Base-by-base conservation (phyloP, 164 flowering plant genomes). In the Magnolia changhungtana region DNA sequence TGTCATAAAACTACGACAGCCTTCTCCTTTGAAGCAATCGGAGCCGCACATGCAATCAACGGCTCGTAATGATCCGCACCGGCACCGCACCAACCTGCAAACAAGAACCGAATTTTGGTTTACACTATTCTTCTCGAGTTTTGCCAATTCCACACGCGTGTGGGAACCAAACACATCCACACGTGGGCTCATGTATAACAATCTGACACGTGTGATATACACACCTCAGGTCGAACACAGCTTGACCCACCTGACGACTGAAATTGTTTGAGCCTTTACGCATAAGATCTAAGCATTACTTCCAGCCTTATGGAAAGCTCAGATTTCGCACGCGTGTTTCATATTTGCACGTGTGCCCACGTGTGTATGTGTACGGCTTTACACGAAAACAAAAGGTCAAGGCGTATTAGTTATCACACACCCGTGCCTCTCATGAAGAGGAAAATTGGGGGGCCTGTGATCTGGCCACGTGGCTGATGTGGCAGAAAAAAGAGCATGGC, bases 341-440 rank as follows among this genome's bases (percentile, higher is more conserved):
- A n/a, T 61, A 4, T 37, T 37, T 37, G 7, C 45, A 37, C 45
- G 7, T 37, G 45, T 37, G 45, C 6, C 45, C 45, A 37, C 45
- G 45, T 37, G 3, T 37, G 45, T 37, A 4, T 4, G 7, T 37
- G 45, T 37, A 37, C 45, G 45, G 45, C 45, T 37, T 5, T 37
- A 37, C 45, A 37, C 7, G 6, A 37, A 37, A 3, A 37, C 14
- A 9, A 66, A 45, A 3, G 45, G 3, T 37, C 45, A 5, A 37
- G 45, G 45, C 4, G 45, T 37, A 37, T 7, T 61, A 27, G 29
- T 27, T 27, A 27, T 1, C 1, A 18, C 21, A 1, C 83, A 92
- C 97, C 97, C 78, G 97, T 91, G 81, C 97, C 97, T 84, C 90
- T 92, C 97, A 92, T 92, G 85, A 92, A 89, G 14, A 92, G 89